Evolutionary conservation across 2,329 filamentous ascomycete species (phyloP).

Genomic region (Xylariaceae sp.): DNA sequence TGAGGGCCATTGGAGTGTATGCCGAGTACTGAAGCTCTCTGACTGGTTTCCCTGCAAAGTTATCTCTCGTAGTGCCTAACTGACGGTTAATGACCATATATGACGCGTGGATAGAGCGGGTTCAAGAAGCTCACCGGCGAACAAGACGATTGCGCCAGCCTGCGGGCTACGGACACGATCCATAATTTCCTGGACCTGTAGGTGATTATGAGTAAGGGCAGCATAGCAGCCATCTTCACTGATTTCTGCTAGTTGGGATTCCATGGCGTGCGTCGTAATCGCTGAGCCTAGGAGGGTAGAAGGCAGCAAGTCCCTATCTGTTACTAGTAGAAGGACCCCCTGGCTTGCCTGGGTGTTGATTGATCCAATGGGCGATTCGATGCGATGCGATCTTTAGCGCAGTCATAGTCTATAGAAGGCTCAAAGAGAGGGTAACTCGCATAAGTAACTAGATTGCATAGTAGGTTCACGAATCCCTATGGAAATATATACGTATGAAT

Average conservation of each 20-base stretch:
- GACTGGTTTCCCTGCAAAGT: constrained; percentile 73
- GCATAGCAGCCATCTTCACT: constrained; percentile 65
- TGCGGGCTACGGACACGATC: constrained; percentile 72
- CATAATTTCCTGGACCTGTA: constrained; percentile 65
- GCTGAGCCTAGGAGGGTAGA: no score
- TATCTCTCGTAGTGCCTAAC: constrained; percentile 77
- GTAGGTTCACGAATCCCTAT: no score
- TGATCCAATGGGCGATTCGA: no score
- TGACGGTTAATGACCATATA: constrained; percentile 26
- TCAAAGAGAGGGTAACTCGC: no score
- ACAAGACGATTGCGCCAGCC: constrained; percentile 78
- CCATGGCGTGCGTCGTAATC: constrained; percentile 26
- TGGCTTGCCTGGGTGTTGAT: no score
- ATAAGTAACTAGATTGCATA: no score
- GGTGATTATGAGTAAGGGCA: constrained; percentile 66
- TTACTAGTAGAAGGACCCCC: no score
- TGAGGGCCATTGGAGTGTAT: constrained; percentile 73
- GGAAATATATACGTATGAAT: no score
- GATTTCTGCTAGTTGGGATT: constrained; percentile 46
- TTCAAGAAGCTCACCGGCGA: constrained; percentile 61
- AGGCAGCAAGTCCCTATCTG: no score
- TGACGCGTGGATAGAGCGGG: neutral
- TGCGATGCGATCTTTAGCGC: no score
- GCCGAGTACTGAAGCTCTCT: constrained; percentile 76
- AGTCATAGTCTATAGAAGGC: no score